Percentiles rank a stretch among this genome's conserved stretches.
Evolutionary conservation across 305 asterid species (phyloP).

Genomic region (Fraxinus ornus): DNA sequence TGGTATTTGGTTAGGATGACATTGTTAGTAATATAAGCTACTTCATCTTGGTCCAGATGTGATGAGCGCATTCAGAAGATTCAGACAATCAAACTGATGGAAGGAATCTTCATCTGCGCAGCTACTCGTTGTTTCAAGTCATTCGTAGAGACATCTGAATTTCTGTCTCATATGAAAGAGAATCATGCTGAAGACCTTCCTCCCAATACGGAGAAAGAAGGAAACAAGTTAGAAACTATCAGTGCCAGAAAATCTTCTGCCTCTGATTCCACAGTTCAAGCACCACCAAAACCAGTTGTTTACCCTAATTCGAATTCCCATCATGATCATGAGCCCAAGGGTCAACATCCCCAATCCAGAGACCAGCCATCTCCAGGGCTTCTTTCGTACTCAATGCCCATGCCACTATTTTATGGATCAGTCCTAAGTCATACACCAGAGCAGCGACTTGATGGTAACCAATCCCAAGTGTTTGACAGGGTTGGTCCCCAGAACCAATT

Average conservation of each 20-base stretch:
- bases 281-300: constrained; percentile 54
- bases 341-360: constrained; percentile 50
- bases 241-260: constrained; percentile 65
- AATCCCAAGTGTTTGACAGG: constrained; percentile 59
- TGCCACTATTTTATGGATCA: constrained; percentile 55
- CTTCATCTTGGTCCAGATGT: constrained; percentile 54
- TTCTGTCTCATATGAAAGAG: constrained; percentile 62
- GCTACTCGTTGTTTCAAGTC: constrained; percentile 95
- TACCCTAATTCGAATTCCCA: constrained; percentile 67
- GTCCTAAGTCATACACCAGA: constrained; percentile 56
- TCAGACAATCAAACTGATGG: constrained; percentile 95
- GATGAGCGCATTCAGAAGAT: constrained; percentile 90
- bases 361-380: constrained; percentile 61
- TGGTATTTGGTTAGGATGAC: constrained; percentile 14
- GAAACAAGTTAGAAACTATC: constrained; percentile 61
- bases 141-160: constrained; percentile 71
- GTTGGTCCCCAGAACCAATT: constrained; percentile 53
- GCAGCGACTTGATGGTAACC: constrained; percentile 54
- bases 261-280: constrained; percentile 89
- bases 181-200: constrained; percentile 57
- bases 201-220: constrained; percentile 55
- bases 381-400: constrained; percentile 25
- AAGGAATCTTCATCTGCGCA: constrained; percentile 78
- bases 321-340: constrained; percentile 60
- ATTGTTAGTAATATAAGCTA: background rate